Percentiles rank a stretch among this genome's conserved stretches.
phyloP scores from a whole-genome alignment of 202 grass and related monocot species.

The Panicum virgatum region DNA sequence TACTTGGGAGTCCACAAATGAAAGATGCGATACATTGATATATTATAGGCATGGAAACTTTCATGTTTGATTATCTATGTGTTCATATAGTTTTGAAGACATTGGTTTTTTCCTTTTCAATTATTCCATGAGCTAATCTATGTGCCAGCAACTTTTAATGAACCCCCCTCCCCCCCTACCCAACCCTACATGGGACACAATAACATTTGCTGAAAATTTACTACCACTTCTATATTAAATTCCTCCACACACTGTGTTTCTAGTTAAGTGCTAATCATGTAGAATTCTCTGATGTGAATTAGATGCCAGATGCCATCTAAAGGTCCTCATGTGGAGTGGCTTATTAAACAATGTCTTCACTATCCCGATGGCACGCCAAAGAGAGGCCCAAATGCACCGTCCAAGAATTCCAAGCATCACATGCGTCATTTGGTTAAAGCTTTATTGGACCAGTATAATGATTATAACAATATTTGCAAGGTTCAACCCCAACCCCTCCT shows the following conservation, averaged over 20 bases:
- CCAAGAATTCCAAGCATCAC: background rate
- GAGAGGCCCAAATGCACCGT: background rate
- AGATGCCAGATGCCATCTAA: background rate
- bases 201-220: too few relatives aligned
- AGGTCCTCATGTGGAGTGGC: background rate
- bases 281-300: background rate
- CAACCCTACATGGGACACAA: too few relatives aligned
- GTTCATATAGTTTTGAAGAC: background rate
- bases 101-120: background rate
- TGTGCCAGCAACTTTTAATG: background rate
- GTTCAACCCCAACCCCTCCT: background rate
- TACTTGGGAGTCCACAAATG: background rate
- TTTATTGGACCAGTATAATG: slow-evolving; percentile 23
- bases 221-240: too few relatives aligned
- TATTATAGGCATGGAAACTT: background rate
- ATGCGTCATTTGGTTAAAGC: background rate
- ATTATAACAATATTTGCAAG: background rate
- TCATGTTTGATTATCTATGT: background rate
- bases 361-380: background rate
- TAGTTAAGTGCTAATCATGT: background rate
- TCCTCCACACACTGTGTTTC: background rate
- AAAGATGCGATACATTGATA: background rate
- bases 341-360: background rate
- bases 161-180: background rate
- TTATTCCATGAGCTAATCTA: background rate